Base-by-base conservation (phyloP, 2,329 filamentous ascomycete genomes). In the Aspergillus tanneri region DNA sequence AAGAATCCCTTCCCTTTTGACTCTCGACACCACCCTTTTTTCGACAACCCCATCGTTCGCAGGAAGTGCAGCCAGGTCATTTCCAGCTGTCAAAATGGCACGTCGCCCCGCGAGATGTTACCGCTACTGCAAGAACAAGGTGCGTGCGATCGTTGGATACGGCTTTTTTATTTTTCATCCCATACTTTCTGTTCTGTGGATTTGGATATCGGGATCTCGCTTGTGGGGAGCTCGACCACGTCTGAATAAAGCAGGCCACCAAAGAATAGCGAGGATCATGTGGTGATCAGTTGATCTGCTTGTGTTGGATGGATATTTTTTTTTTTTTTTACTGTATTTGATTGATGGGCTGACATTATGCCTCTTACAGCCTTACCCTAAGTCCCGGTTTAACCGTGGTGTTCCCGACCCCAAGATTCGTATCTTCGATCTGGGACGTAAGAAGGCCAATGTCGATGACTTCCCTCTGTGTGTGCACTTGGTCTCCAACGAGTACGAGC, bases 61-160 rank as follows among this genome's bases (percentile, higher is more conserved):
- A 74, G 66, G 70, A 75, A 75, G 69, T 72, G 71, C 72, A 64
- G 58, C 58, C 55, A 60, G 62, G 68, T 63, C 64, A 70, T 75
- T 71, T 76, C 73, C 74, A 75, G 72, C 73, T 72, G 83, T 86
- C 86, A 91, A 86, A 83, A 99, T 99, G 93, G 93, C 93, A 74
- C 90, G 93, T 80, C 90, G 93, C 88, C 93, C 93, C 74, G 93
- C 93, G 74, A 88, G 93, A 83, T 99, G 93, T 83, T 99, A 96
- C 86, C 87, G 93, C 75, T 99, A 99, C 88, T 99, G 93, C 91
- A 99, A 99, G 90, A 99, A 97, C 87, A 96, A 96, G 90, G 90
- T 95, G 75, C 79, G 87, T 53, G 25, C 49, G 56, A 58, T 50
- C 9, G 41, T 43, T 49, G 42, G 52, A 56, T 22, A 25, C 49